Conservation (phyloP, 495 filamentous ascomycete genomes). For the Letharia columbiana region DNA sequence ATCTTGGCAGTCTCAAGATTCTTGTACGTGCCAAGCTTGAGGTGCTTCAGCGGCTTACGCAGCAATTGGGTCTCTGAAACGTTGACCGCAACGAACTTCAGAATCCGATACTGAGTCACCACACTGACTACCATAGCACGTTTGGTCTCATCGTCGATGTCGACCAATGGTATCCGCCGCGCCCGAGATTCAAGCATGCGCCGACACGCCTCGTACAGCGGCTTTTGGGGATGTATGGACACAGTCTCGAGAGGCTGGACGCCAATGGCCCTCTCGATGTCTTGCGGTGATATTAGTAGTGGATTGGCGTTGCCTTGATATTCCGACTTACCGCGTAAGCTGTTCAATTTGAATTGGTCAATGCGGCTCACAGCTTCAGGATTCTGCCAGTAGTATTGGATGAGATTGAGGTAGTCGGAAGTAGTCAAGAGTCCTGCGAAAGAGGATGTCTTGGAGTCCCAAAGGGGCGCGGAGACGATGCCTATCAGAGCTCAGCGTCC, state of each 20-base stretch:
- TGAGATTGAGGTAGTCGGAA: constrained; percentile 95
- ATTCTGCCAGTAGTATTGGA: constrained; percentile 99
- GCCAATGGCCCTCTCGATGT: constrained; percentile 88
- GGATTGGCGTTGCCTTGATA: background rate
- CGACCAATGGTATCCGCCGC: constrained; percentile 87
- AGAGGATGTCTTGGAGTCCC: constrained; percentile 89
- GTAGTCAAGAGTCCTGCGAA: constrained; percentile 93
- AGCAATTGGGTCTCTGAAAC: constrained; percentile 83
- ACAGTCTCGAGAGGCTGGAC: constrained; percentile 90
- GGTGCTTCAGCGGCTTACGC: constrained; percentile 74
- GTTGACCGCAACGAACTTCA: constrained; percentile 98
- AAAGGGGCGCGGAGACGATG: constrained; percentile 95
- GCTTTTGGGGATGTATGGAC: constrained; percentile 78
- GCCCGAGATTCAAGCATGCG: constrained; percentile 90
- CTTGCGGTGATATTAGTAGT: constrained; percentile 37
- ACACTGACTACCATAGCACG: constrained; percentile 92
- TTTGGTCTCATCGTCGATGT: constrained; percentile 88
- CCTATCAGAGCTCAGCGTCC: constrained; percentile 43
- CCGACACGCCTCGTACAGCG: constrained; percentile 90
- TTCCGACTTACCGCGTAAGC: constrained; percentile 63
- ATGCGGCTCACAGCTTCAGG: constrained; percentile 80
- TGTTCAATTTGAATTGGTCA: constrained; percentile 90
- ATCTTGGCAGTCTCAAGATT: constrained; percentile 75
- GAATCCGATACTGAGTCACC: constrained; percentile 93
- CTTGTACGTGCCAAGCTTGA: constrained; percentile 79